Evolutionary conservation across 2,329 filamentous ascomycete genomes (phyloP), one percentile per base, ranked within the genome.

Genomic region (Dothidotthia symphoricarpi): DNA sequence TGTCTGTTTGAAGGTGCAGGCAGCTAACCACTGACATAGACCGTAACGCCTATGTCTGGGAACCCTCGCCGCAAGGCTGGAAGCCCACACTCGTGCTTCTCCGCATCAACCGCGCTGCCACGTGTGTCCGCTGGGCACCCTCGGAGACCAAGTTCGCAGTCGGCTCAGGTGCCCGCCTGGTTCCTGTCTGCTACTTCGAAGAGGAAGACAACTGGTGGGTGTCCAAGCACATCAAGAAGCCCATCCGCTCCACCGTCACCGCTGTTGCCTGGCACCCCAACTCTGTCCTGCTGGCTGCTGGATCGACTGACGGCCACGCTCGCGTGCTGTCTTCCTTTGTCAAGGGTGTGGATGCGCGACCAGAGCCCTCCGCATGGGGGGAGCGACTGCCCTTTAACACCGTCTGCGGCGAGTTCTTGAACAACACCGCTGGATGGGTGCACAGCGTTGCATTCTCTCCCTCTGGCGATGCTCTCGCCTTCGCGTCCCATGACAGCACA

Each of bases 201-300:
- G 88, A 95, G 67, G 93, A 98, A 70, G 96, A 98, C 70, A 90
- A 98, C 75, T 98, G 93, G 93, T 98, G 93, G 93, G 91, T 98
- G 28, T 96, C 90, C 25, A 98, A 98, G 77, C 93, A 98, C 71
- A 73, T 98, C 63, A 97, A 97, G 81, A 98, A 97, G 79, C 93
- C 93, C 14, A 95, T 98, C 59, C 86, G 91, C 53, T 95, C 89
- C 67, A 98, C 93, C 40, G 91, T 98, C 59, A 97, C 93, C 39
- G 89, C 86, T 12, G 82, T 98, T 29, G 84, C 85, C 40, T 98
- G 93, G 93, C 93, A 98, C 69, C 93, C 93, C 24, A 98, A 98
- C 76, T 94, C 87, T 8, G 93, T 98, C 12, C 80, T 98, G 22
- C 77, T 98, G 16, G 93, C 91, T 12, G 89, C 93, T 28, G 93